Percentiles rank a stretch among this genome's conserved stretches.
phyloP scores from a whole-genome alignment of 2,329 filamentous ascomycete species.

The Paracorniculantispora psalliotae region DNA sequence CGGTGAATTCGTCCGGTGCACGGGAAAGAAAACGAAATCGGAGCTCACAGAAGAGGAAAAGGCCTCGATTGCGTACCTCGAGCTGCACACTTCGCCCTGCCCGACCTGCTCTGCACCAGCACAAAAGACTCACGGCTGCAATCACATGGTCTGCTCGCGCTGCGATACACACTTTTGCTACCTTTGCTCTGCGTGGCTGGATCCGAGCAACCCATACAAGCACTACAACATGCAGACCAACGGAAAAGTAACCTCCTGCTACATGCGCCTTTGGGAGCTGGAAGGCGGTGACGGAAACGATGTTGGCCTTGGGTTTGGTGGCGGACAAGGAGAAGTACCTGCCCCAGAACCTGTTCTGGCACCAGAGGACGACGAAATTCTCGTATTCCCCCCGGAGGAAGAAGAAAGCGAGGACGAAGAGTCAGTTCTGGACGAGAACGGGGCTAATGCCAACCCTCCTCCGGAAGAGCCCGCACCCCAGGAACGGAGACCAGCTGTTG shows the following conservation, averaged over 20 bases:
- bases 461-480: background rate
- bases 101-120: conserved; percentile 80
- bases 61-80: conserved; percentile 79
- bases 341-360: conserved; percentile 17
- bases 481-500: conserved; percentile 32
- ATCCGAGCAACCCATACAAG: conserved; percentile 73
- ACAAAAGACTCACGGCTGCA: conserved; percentile 91
- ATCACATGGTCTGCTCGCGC: conserved; percentile 91
- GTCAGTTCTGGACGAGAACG: conserved; percentile 3
- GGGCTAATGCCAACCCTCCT: background rate
- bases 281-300: conserved; percentile 70
- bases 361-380: conserved; percentile 14
- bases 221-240: conserved; percentile 71
- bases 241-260: conserved; percentile 60
- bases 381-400: conserved; percentile 28
- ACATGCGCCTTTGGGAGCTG: conserved; percentile 83
- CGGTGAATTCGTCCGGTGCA: conserved; percentile 71
- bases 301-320: conserved; percentile 41
- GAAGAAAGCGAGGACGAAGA: conserved; percentile 26
- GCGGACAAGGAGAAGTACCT: conserved; percentile 24
- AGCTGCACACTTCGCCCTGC: conserved; percentile 76
- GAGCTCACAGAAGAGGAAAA: conserved; percentile 81
- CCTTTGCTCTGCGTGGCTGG: conserved; percentile 82
- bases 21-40: conserved; percentile 57
- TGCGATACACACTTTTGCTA: conserved; percentile 96